Conservation (phyloP, 148 eudicot genomes). For the Bassia scoparia region DNA sequence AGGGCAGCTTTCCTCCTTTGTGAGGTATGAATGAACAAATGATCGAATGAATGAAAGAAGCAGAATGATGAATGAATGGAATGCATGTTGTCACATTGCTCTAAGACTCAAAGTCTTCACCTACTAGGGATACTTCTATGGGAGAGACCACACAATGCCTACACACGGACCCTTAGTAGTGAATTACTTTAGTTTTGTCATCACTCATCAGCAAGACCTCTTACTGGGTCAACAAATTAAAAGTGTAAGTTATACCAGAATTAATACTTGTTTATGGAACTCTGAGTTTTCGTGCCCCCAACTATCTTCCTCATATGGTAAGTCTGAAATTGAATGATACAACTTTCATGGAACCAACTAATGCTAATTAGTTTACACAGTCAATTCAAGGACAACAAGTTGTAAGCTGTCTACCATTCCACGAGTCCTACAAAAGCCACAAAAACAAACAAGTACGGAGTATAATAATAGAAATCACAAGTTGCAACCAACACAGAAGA, state of each 20-base stretch:
- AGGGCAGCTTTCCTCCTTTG: no score
- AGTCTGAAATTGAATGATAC: not conserved
- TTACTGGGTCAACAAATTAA: no score
- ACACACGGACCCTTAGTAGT: no score
- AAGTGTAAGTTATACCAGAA: not conserved
- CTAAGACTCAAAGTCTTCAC: no score
- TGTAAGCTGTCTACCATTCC: not conserved
- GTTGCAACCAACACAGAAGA: not conserved
- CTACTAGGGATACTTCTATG: no score
- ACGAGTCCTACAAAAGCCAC: not conserved
- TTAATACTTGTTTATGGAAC: not conserved
- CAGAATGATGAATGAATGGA: no score
- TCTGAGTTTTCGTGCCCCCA: not conserved
- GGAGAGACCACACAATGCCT: no score
- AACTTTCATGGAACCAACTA: not conserved
- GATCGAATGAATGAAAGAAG: no score
- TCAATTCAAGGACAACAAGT: not conserved
- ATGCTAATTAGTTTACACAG: not conserved
- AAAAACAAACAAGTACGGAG: not conserved
- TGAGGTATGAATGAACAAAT: no score
- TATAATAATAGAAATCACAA: not conserved
- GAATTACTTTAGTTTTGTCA: no score
- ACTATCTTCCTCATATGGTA: not conserved
- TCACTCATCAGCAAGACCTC: no score
- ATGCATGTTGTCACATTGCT: no score